phyloP scores from a whole-genome alignment of 805 yeast species.

The Metschnikowia aberdeeniae region DNA sequence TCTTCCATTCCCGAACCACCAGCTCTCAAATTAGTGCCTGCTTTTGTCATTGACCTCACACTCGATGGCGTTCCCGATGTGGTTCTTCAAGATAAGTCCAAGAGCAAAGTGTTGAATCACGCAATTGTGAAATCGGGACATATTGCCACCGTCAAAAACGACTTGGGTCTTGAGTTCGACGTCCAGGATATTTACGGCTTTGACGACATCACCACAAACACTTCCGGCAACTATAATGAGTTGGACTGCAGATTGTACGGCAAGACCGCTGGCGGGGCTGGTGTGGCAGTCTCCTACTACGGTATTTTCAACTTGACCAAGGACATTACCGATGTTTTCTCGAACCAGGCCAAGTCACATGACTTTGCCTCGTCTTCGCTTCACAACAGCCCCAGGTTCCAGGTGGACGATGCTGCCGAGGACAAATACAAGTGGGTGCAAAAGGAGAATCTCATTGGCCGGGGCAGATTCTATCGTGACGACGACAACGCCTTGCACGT shows the following conservation, averaged over 20 bases:
- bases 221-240: conserved; percentile 22
- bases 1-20: neutral
- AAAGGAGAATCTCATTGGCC: conserved; percentile 48
- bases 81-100: conserved; percentile 16
- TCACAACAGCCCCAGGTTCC: conserved; percentile 44
- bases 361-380: conserved; percentile 47
- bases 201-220: conserved; percentile 44
- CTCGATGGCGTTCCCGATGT: conserved; percentile 19
- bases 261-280: conserved; percentile 41
- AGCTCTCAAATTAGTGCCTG: conserved; percentile 30
- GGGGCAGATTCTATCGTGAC: conserved; percentile 55
- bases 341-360: conserved; percentile 26
- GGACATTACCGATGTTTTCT: conserved; percentile 32
- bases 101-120: conserved; percentile 18
- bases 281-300: conserved; percentile 41
- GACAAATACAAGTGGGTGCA: conserved; percentile 50
- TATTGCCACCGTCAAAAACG: conserved; percentile 28
- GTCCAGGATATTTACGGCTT: conserved; percentile 33
- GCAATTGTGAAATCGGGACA: conserved; percentile 27
- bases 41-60: conserved; percentile 27
- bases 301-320: conserved; percentile 45
- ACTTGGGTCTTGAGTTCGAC: conserved; percentile 30
- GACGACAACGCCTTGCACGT: conserved; percentile 43
- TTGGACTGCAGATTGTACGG: conserved; percentile 51
- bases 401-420: conserved; percentile 38